Percentiles rank a stretch among this genome's conserved stretches.
Conservation (phyloP, 345 rosid species). For the Pseudoturritis turrita region DNA sequence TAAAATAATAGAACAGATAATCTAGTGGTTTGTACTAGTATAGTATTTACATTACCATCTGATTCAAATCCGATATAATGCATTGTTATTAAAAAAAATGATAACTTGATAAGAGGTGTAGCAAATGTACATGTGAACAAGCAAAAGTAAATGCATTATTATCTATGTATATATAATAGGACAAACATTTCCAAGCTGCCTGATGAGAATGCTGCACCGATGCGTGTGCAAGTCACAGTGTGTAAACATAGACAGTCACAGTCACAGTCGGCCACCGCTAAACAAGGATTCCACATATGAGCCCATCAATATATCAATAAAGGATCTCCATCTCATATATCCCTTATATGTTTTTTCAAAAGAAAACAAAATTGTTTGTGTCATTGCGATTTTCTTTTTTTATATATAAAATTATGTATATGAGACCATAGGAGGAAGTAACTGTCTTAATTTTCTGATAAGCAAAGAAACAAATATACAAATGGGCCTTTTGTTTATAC, state of each 20-base stretch:
- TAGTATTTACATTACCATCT: too few relatives aligned
- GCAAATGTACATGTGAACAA: not conserved
- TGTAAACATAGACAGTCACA: not conserved
- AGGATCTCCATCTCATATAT: not conserved
- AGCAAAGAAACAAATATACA: not conserved
- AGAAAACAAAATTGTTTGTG: too few relatives aligned
- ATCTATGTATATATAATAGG: not conserved
- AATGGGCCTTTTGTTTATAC: not conserved
- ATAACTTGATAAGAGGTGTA: not conserved
- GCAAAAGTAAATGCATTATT: not conserved
- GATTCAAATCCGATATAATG: too few relatives aligned
- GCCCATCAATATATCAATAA: not conserved
- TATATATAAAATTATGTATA: too few relatives aligned
- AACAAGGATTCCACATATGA: not conserved
- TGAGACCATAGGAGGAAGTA: not conserved
- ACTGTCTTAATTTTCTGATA: not conserved
- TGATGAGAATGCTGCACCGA: not conserved
- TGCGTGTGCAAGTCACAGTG: not conserved
- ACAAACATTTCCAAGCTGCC: not conserved
- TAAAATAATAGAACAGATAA: too few relatives aligned
- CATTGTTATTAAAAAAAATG: too few relatives aligned
- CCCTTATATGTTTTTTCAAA: not conserved
- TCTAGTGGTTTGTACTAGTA: too few relatives aligned
- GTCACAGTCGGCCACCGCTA: constrained; percentile 6
- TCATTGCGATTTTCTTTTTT: too few relatives aligned